phyloP scores from a whole-genome alignment of 1,284 basidiomycete species.

The Xerocomus cyaneibrunnescens region DNA sequence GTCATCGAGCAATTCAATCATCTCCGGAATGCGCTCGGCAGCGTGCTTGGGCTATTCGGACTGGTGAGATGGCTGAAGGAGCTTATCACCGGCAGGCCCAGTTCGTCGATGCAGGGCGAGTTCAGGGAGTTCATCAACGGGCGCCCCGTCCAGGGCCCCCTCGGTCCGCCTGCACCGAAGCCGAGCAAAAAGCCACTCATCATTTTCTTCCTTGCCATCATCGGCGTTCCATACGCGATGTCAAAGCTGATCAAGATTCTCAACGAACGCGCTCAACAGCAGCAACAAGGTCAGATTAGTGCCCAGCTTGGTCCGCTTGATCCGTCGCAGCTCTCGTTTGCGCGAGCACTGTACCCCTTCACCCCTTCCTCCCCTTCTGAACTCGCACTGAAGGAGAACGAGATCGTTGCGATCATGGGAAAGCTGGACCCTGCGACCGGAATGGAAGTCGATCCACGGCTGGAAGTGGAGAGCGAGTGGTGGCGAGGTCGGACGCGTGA shows the following conservation, averaged over 20 bases:
- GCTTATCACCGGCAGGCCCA: constrained; percentile 52
- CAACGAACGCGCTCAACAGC: constrained; percentile 59
- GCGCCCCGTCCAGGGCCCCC: constrained; percentile 56
- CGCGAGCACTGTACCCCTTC: constrained; percentile 43
- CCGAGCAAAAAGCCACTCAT: constrained; percentile 89
- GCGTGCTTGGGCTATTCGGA: constrained; percentile 91
- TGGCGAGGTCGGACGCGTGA: constrained; percentile 96
- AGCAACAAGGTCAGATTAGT: constrained; percentile 37
- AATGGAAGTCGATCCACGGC: constrained; percentile 67
- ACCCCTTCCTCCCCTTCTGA: constrained; percentile 57
- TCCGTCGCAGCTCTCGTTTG: constrained; percentile 81
- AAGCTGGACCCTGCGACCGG: constrained; percentile 74
- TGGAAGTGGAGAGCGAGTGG: constrained; percentile 84
- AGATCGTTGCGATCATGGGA: constrained; percentile 93
- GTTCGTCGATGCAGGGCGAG: constrained; percentile 50
- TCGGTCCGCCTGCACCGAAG: constrained; percentile 47
- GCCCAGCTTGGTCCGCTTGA: constrained; percentile 60
- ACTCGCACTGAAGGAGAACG: constrained; percentile 82
- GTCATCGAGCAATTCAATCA: constrained; percentile 95
- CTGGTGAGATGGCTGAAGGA: constrained; percentile 82
- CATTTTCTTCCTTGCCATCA: constrained; percentile 93
- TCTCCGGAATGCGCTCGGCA: constrained; percentile 89
- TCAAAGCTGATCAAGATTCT: constrained; percentile 84
- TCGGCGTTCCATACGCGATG: constrained; percentile 96
- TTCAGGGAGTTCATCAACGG: constrained; percentile 72